phyloP scores from a whole-genome alignment of 169 alveolate genomes.

The Toxoplasma gondii region DNA sequence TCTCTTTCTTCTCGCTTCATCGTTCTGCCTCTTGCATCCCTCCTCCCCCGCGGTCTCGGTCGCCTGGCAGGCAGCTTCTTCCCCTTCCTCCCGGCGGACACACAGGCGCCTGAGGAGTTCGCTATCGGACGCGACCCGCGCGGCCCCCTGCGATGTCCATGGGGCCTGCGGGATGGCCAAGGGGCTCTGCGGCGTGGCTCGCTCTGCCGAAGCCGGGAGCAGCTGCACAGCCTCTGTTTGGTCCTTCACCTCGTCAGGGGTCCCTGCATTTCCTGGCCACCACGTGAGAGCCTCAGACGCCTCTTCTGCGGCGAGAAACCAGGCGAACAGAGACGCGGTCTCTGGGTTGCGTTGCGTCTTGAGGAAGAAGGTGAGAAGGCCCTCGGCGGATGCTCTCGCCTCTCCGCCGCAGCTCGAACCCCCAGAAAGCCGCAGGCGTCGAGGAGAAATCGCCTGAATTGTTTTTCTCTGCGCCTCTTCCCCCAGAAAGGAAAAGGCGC shows the following conservation, averaged over 20 bases:
- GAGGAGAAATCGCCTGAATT: too few relatives aligned
- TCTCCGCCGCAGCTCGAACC: neutral
- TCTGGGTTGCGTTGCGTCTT: neutral
- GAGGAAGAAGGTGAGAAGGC: neutral
- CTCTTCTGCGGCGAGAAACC: constrained; percentile 5
- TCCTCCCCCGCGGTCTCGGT: neutral
- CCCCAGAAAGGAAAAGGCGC: neutral
- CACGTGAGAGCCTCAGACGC: neutral
- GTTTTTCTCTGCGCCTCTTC: neutral
- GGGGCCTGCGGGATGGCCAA: neutral
- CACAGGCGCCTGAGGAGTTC: neutral
- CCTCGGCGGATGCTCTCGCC: neutral
- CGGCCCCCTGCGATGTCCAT: neutral
- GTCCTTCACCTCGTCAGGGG: neutral
- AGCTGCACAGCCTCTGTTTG: neutral
- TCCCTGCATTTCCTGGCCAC: neutral
- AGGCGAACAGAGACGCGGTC: neutral
- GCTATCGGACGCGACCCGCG: neutral
- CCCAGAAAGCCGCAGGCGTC: too few relatives aligned
- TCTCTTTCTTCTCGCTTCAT: neutral
- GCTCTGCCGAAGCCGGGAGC: neutral
- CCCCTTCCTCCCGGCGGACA: neutral
- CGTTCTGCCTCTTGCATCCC: neutral
- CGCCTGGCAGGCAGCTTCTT: neutral
- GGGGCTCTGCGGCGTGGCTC: neutral